Percentiles rank a stretch among this genome's conserved stretches.
Conservation (phyloP, 495 filamentous ascomycete genomes). For the Patellaria atrata region DNA sequence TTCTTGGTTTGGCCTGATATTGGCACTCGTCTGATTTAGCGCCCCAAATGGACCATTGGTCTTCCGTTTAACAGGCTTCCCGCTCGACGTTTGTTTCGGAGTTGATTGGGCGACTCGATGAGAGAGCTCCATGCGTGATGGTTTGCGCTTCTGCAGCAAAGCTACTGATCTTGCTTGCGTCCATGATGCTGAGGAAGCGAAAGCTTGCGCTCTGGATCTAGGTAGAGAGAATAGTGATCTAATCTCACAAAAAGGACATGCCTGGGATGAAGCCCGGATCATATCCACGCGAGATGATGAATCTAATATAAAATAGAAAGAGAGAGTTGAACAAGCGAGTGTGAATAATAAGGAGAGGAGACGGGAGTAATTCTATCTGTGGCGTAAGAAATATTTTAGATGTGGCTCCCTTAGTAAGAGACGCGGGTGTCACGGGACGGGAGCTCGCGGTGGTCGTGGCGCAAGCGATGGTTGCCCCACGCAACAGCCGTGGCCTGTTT, state of each 20-base stretch:
- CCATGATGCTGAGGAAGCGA: too few relatives aligned
- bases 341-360: too few relatives aligned
- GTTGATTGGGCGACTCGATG: slow-evolving; percentile 45
- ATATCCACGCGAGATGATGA: slow-evolving; percentile 2
- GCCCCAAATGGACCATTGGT: slow-evolving; percentile 52
- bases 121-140: slow-evolving; percentile 71
- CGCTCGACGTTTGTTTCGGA: slow-evolving; percentile 29
- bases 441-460: too few relatives aligned
- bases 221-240: slow-evolving; percentile 14
- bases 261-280: slow-evolving; percentile 14
- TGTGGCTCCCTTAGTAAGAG: too few relatives aligned
- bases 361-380: too few relatives aligned
- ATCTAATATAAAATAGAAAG: background rate
- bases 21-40: slow-evolving; percentile 67
- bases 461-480: too few relatives aligned
- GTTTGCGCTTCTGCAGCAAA: slow-evolving; percentile 29
- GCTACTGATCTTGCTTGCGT: slow-evolving; percentile 3
- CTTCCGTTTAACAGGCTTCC: slow-evolving; percentile 27
- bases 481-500: too few relatives aligned
- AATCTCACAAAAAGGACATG: slow-evolving; percentile 27
- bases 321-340: background rate
- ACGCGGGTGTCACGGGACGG: too few relatives aligned
- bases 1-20: too few relatives aligned
- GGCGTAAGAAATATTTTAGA: too few relatives aligned
- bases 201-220: slow-evolving; percentile 10